Evolutionary conservation across 768 basidiomycete genomes (phyloP), one percentile per base, ranked within the genome.

Genomic region (Macrolepiota dolichaula): DNA sequence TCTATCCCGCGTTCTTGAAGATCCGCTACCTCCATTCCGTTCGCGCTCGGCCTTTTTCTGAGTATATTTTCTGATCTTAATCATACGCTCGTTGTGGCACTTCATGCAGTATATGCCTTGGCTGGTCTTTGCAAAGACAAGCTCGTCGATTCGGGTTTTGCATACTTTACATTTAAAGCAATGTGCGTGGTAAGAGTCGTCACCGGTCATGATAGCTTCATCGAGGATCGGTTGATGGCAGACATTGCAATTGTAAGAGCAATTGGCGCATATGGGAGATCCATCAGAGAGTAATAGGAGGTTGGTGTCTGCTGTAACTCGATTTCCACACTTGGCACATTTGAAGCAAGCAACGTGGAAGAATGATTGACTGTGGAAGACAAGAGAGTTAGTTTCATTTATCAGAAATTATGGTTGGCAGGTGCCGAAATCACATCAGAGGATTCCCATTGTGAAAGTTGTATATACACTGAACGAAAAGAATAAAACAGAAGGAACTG

Each of bases 81-180:
- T 94, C 76, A 98, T 97, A 63, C 97, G 91, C 62, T 98, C 94
- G 74, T 94, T 98, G 71, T 99, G 97, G 69, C 97, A 99, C 52
- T 87, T 84, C 97, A 96, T 98, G 72, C 97, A 99, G 71, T 98
- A 98, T 59, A 98, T 98, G 57, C 97, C 97, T 69, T 97, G 93
- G 62, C 88, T 92, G 0, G 97, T 98, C 79, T 98, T 98, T 61
- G 97, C 97, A 65, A 98, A 99, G 59, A 98, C 94, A 55, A 98
- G 85, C 72, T 99, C 97, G 74, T 98, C 96, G 64, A 99, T 99
- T 60, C 94, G 84, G 70, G 91, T 89, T 72, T 85, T 86, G 79
- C 97, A 99, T 55, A 94, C 89, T 69, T 93, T 90, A 78, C 97
- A 99, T 67, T 96, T 96, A 81, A 99, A 99, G 77, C 97, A 99